Base-by-base conservation (phyloP, 73 alveolate species). In the Paramecium tetraurelia region DNA sequence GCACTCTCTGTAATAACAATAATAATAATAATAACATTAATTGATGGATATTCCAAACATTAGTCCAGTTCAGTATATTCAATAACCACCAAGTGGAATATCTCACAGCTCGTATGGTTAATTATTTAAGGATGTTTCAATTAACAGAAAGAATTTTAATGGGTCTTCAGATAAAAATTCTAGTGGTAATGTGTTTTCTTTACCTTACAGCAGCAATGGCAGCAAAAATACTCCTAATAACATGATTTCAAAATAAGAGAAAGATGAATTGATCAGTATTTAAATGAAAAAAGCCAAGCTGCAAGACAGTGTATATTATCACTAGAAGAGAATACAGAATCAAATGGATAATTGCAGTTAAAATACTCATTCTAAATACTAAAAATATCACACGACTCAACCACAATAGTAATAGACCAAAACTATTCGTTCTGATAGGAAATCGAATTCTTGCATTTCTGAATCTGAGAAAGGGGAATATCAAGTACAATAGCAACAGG, bases 101-200 rank as follows among this genome's bases (percentile, higher is more conserved):
- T 80, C 90, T 3, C 90, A 80, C 18, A 41, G 76, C 12, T 44
- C 76, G 3, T 80, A 80, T 80, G 90, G 90, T 11, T 80, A 31
- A 31, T 80, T 80, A 80, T 35, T 80, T 1, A 80, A 80, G 12
- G 90, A 80, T 22, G 75, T 27, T 18, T 80, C 90, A 41, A 24
- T 80, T 43, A 80, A 80, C 11, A 41, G 72, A 43, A 72, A 72
- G 59, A 72, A 36, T 36, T 20, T 29, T 16, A 21, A 21, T 36
- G 33, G 36, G 14, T 59, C 43, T 12, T 43, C 70, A 22, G 90
- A 80, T 43, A 80, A 80, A 35, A 46, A 46, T 22, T 80, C 90
- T 20, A 80, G 90, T 80, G 84, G 84, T 3, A 80, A 80, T 80
- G 38, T 80, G 46, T 80, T 80, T 80, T 80, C 90, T 40, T 29